A percentile compares a stretch with the other conserved stretches of the same genome.
Conservation (phyloP, 495 filamentous ascomycete species). For the Halenospora varia region DNA sequence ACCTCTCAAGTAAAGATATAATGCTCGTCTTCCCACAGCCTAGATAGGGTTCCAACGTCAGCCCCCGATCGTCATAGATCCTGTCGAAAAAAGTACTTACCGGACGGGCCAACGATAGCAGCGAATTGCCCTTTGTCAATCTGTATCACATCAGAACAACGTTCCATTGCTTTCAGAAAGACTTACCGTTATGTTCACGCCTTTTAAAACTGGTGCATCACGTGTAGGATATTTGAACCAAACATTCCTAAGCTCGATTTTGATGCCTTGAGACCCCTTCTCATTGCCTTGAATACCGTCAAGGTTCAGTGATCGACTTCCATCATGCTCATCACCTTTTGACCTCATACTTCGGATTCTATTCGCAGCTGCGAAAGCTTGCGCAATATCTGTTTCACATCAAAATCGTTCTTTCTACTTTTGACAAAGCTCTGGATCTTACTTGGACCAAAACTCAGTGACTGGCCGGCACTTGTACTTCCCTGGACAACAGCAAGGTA, state of each 20-base stretch:
- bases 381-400: conserved; percentile 40
- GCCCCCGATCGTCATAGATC: neutral
- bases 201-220: conserved; percentile 42
- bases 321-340: too few species aligned
- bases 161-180: conserved; percentile 20
- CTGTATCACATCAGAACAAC: conserved; percentile 6
- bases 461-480: conserved; percentile 23
- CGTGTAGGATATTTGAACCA: conserved; percentile 56
- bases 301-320: too few species aligned
- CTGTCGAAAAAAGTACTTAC: conserved; percentile 23
- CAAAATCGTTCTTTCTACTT: neutral
- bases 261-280: conserved; percentile 34
- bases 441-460: conserved; percentile 32
- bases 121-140: conserved; percentile 62
- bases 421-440: neutral
- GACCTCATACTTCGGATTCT: conserved; percentile 41
- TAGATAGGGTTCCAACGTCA: neutral
- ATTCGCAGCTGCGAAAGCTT: conserved; percentile 52
- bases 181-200: conserved; percentile 46
- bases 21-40: conserved; percentile 72
- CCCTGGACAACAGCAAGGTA: conserved; percentile 31
- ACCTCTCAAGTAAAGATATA: conserved; percentile 54
- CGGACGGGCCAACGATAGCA: conserved; percentile 65
- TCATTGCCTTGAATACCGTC: too few species aligned
- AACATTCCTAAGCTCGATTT: conserved; percentile 51